A percentile compares a stretch with the other conserved stretches of the same genome.
Conservation (phyloP, 148 eudicot genomes). For the Rhododendron mucronatum region DNA sequence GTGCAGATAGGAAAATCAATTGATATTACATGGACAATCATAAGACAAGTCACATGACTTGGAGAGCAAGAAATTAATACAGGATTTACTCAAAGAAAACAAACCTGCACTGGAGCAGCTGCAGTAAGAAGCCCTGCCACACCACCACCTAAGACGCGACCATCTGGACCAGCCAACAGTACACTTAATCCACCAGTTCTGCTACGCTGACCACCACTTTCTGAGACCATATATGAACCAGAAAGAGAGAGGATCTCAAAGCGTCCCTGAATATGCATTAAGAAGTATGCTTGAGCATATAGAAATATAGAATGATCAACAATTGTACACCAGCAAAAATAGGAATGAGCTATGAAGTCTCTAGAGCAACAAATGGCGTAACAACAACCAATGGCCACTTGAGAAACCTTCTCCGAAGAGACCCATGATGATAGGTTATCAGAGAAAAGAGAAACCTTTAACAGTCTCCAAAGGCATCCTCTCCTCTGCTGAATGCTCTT, state of each 20-base stretch:
- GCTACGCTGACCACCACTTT: slow-evolving; percentile 32
- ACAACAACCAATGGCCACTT: background rate
- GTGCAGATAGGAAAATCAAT: background rate
- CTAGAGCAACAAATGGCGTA: background rate
- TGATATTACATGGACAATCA: background rate
- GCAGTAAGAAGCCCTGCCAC: slow-evolving; percentile 36
- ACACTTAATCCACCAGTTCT: slow-evolving; percentile 35
- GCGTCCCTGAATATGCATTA: slow-evolving; percentile 21
- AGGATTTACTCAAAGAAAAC: background rate
- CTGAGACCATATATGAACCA: slow-evolving; percentile 29
- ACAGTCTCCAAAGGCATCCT: background rate
- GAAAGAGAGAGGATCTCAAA: slow-evolving; percentile 35
- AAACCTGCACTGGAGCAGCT: slow-evolving; percentile 32
- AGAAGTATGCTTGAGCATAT: background rate
- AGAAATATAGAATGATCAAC: background rate
- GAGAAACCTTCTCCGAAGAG: background rate
- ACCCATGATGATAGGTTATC: background rate
- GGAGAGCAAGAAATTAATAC: background rate
- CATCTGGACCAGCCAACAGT: slow-evolving; percentile 28
- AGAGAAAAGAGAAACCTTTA: background rate
- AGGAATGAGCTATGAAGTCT: background rate
- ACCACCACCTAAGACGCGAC: slow-evolving; percentile 33
- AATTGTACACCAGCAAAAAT: background rate
- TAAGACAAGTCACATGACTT: background rate
- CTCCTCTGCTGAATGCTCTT: background rate